phyloP scores from a whole-genome alignment of 306 rosid species.

The Malus sylvestris region DNA sequence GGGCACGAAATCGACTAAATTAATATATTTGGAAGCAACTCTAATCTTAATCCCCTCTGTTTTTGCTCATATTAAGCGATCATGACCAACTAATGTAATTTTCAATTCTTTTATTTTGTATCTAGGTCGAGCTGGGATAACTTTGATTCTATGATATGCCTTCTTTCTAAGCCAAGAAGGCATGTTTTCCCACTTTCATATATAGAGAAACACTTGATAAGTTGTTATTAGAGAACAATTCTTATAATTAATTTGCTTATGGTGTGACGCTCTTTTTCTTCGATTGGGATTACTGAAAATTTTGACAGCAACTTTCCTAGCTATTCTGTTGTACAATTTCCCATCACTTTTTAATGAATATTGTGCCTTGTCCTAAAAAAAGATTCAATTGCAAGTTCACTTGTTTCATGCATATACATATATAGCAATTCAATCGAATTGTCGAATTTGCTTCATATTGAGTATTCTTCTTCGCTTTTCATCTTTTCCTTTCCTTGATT shows the following conservation, averaged over 20 bases:
- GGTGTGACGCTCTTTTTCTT: rapidly evolving
- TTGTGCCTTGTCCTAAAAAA: too few species aligned
- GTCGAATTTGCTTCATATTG: neutral
- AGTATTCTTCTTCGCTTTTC: neutral
- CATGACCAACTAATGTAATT: neutral
- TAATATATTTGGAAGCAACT: neutral
- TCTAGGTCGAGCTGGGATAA: too few species aligned
- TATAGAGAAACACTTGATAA: too few species aligned
- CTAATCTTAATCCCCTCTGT: neutral
- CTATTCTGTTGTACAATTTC: neutral
- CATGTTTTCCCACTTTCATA: too few species aligned
- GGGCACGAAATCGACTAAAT: neutral
- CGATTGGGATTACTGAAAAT: too few species aligned
- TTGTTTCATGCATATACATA: neutral
- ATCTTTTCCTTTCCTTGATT: neutral
- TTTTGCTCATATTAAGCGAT: neutral
- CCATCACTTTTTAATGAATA: neutral
- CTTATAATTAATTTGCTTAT: too few species aligned
- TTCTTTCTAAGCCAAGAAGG: too few species aligned
- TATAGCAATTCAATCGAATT: neutral
- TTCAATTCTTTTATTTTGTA: too few species aligned
- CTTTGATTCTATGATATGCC: neutral
- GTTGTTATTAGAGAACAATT: too few species aligned
- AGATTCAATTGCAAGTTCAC: neutral
- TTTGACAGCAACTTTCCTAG: neutral